phyloP scores from a whole-genome alignment of 805 yeast genomes.

The Candida sphagnicola region DNA sequence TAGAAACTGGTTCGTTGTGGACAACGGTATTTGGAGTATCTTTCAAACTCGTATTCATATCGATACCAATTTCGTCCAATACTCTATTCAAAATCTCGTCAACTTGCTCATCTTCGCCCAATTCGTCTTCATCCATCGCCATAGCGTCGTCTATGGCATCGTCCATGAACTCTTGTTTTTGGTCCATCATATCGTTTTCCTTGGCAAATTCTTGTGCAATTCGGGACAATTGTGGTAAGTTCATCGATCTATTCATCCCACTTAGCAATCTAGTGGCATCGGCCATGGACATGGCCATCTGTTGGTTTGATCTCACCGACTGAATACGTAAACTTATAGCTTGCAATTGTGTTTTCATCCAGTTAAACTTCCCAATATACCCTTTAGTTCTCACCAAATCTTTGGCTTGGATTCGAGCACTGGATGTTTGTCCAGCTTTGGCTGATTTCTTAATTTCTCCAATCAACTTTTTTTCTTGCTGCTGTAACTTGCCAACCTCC shows the following conservation, averaged over 20 bases:
- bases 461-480: constrained; percentile 85
- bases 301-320: constrained; percentile 87
- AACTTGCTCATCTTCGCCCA: constrained; percentile 81
- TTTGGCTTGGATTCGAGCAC: constrained; percentile 93
- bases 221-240: constrained; percentile 79
- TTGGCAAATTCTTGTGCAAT: constrained; percentile 95
- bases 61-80: constrained; percentile 93
- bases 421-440: constrained; percentile 80
- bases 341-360: constrained; percentile 93
- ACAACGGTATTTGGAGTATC: constrained; percentile 40
- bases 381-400: constrained; percentile 87
- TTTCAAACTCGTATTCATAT: constrained; percentile 50
- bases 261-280: constrained; percentile 85
- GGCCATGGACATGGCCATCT: constrained; percentile 91
- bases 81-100: constrained; percentile 91
- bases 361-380: constrained; percentile 81
- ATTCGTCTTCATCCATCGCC: constrained; percentile 74
- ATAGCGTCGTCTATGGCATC: constrained; percentile 96
- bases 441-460: constrained; percentile 89
- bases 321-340: constrained; percentile 91
- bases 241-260: constrained; percentile 88
- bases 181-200: constrained; percentile 96
- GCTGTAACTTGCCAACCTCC: constrained; percentile 80
- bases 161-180: constrained; percentile 97
- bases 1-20: constrained; percentile 35